Evolutionary conservation across 106 monocot genomes (phyloP), one percentile per base, ranked within the genome.

Genomic region (Cymbidium sinense): DNA sequence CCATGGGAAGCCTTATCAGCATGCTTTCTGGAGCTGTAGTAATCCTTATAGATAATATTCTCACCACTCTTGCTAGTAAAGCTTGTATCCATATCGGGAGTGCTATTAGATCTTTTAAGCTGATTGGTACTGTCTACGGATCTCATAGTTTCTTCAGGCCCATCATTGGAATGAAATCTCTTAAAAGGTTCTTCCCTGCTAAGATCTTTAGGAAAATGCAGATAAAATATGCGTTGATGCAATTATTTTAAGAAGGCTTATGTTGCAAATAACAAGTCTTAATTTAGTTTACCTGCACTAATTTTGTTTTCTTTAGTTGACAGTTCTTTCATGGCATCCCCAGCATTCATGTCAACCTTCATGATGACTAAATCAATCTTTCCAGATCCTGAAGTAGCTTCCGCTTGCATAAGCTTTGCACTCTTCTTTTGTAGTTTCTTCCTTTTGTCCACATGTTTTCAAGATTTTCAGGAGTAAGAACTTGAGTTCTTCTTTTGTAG

Each of bases 391-490:
- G 75, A 74, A 36, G 78, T 44, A 52, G 47, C 15, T 17, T 76
- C 84, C 52, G 77, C 76, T 83, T 90, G 89, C 15, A 69, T 23
- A 43, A 86, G 64, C 34, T 82, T 78, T 20, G 80, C 86, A 76
- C 75, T 81, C 70, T 93, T 99, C 83, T 93, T 99, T 91, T 78
- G 83, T 99, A 99, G 83, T 99, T 92, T 89, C 90, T 92, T 76
- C 99, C 99, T 89, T 89, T 99, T 50, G 95, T 87, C 99, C 99
- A 99, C 95, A 99, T 86, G 76, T 95, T 93, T n/a, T 99, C 99
- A 82, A 99, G 84, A 90, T 99, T 99, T 77, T 99, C 99, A 81
- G 99, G 95, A 50, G 92, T 88, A 77, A 99, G 90, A 81, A 99
- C 90, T 83, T 95, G 87, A 83, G 89, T 83, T 85, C 99, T 88